A percentile compares a stretch with the other conserved stretches of the same genome.
Conservation (phyloP, 1,139 yeast species). For the Candida glucosophila region DNA sequence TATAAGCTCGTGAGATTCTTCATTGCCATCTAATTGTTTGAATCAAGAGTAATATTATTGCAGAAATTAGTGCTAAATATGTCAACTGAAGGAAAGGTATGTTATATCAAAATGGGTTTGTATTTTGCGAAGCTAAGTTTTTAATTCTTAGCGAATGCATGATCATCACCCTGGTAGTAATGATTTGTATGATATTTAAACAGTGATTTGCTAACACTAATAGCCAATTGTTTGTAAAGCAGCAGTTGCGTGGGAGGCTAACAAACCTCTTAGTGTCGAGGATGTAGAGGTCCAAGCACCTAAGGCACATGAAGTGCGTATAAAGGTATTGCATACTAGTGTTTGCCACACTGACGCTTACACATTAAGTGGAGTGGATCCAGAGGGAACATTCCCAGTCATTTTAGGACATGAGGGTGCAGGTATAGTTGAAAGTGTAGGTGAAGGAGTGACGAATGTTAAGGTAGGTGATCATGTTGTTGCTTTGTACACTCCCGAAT, state of each 20-base stretch:
- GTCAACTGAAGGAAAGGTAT: slow-evolving; percentile 1
- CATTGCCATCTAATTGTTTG: too few relatives aligned
- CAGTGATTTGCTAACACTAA: background rate
- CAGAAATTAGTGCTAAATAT: background rate
- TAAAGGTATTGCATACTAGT: slow-evolving; percentile 80
- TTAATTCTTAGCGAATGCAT: background rate
- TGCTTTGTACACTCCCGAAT: slow-evolving; percentile 93
- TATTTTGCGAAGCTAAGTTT: background rate
- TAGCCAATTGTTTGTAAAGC: slow-evolving; percentile 84
- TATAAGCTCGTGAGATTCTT: background rate
- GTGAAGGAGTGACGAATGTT: slow-evolving; percentile 85
- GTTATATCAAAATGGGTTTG: background rate
- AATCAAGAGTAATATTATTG: too few relatives aligned
- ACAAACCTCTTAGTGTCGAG: slow-evolving; percentile 76
- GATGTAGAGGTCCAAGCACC: slow-evolving; percentile 90
- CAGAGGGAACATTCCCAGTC: slow-evolving; percentile 94
- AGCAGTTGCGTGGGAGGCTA: slow-evolving; percentile 97
- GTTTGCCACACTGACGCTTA: slow-evolving; percentile 98
- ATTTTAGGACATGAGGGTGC: slow-evolving; percentile 97
- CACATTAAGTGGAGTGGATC: slow-evolving; percentile 88
- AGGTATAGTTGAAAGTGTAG: slow-evolving; percentile 86
- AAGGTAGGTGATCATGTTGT: slow-evolving; percentile 85
- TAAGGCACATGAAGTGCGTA: slow-evolving; percentile 93
- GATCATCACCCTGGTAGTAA: slow-evolving; percentile 10
- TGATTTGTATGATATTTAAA: background rate